Base-by-base conservation (phyloP, 2,329 filamentous ascomycete species). In the Botrytis fabae region DNA sequence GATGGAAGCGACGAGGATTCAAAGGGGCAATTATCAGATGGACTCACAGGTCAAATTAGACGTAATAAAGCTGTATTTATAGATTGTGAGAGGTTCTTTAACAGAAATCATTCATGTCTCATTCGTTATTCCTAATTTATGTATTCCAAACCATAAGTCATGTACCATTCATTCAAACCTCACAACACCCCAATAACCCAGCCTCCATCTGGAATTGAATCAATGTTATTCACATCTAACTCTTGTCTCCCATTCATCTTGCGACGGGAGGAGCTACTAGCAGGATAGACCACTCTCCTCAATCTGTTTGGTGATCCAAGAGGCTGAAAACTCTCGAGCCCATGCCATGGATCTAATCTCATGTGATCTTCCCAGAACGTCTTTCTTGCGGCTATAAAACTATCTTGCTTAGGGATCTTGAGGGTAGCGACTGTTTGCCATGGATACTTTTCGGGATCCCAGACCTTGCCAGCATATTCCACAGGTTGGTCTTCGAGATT, bases 381-480 rank as follows among this genome's bases (percentile, higher is more conserved):
- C 78, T 83, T 83, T 35, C 82, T 76, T 64, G 82, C 80, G 66
- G 80, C 79, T 68, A 82, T 80, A 68, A 83, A 84, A 28, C 79
- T 82, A 65, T 85, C 82, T 74, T 85, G 83, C 75, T 81, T 81
- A 2, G 82, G 83, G 20, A 84, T 79, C 28, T 80, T 76, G 22
- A 84, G 75, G 40, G 77, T 81, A 2, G 83, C 85, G 9, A 86
- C 81, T 2, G 83, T 84, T 75, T 86, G 83, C 79, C 82, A 86
- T 2, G 84, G 85, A 71, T 84, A 86, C 64, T 84, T 85, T 54
- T 83, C 81, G 5, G 81, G 78, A 64, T 86, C 84, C 84, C 84
- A 86, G 10, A 81, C 78, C 35, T 78, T 83, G 18, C 84, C 83
- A 22, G 81, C 80, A 72, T 84, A 83, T 73, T 85, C 82, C n/a